Evolutionary conservation across 352 stramenopile genomes (phyloP).

Genomic region (Phytophthora boehmeriae): DNA sequence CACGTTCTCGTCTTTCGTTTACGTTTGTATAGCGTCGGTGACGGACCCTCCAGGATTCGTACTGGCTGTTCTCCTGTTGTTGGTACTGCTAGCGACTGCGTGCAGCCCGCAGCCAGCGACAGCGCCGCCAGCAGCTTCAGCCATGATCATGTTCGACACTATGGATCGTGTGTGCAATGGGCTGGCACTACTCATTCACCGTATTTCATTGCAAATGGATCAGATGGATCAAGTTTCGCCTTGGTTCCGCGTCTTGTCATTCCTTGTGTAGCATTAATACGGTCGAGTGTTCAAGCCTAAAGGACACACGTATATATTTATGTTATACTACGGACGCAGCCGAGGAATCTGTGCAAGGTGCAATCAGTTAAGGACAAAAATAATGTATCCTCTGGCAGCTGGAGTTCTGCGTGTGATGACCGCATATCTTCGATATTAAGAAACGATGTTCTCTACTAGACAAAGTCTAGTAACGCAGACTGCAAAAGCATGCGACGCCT

Average conservation of each 20-base stretch:
- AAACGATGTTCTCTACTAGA: too few relatives aligned
- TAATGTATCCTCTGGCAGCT: slow-evolving; percentile 2
- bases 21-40: slow-evolving; percentile 69
- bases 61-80: slow-evolving; percentile 69
- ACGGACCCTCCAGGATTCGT: slow-evolving; percentile 77
- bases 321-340: slow-evolving; percentile 14
- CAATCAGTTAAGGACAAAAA: slow-evolving; percentile 17
- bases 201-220: slow-evolving; percentile 66
- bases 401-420: background rate
- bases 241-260: slow-evolving; percentile 65
- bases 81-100: slow-evolving; percentile 63
- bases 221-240: slow-evolving; percentile 58
- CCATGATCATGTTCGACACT: slow-evolving; percentile 49
- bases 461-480: slow-evolving; percentile 92
- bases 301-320: slow-evolving; percentile 48
- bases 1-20: slow-evolving; percentile 73
- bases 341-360: background rate
- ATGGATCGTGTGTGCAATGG: slow-evolving; percentile 70
- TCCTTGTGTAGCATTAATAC: slow-evolving; percentile 58
- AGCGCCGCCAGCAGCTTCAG: slow-evolving; percentile 37
- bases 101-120: slow-evolving; percentile 59
- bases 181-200: slow-evolving; percentile 64
- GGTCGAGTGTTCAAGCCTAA: slow-evolving; percentile 8
- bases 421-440: too few relatives aligned
- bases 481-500: slow-evolving; percentile 94